Conservation (phyloP, 1,284 basidiomycete genomes). For the Limonomyces culmigenus region DNA sequence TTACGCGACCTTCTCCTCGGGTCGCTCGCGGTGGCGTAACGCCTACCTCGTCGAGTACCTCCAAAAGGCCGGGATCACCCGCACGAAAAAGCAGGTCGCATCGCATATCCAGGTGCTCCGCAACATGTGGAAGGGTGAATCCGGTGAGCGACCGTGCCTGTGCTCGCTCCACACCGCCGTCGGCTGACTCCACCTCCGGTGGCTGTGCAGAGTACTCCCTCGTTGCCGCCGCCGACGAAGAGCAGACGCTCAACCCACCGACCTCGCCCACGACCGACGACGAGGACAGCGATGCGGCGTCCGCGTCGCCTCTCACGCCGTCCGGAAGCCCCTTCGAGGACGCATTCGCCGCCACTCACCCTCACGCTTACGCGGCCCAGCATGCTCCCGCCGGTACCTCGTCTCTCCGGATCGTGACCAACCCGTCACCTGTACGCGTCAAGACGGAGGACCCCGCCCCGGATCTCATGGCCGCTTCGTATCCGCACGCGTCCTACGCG, state of each 20-base stretch:
- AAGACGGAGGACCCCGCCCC: too few relatives aligned
- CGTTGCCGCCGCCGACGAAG: slow-evolving; percentile 57
- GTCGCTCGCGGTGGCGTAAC: slow-evolving; percentile 64
- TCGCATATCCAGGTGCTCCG: slow-evolving; percentile 69
- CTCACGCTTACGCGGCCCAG: too few relatives aligned
- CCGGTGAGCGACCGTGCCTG: slow-evolving; percentile 28
- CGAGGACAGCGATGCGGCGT: not conserved
- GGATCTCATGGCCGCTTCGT: too few relatives aligned
- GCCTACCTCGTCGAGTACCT: slow-evolving; percentile 69
- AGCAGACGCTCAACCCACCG: not conserved
- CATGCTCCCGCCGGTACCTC: too few relatives aligned
- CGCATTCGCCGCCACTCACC: too few relatives aligned
- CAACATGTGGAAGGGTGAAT: slow-evolving; percentile 74
- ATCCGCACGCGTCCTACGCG: too few relatives aligned
- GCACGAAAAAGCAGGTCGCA: slow-evolving; percentile 70
- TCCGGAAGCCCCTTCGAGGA: not conserved
- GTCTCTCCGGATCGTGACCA: too few relatives aligned
- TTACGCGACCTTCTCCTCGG: slow-evolving; percentile 59
- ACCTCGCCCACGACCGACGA: not conserved
- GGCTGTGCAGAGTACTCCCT: slow-evolving; percentile 32
- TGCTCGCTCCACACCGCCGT: slow-evolving; percentile 1
- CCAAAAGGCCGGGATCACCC: slow-evolving; percentile 41
- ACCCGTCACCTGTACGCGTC: not conserved
- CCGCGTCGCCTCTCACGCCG: not conserved
- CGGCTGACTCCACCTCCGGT: not conserved